Percentiles rank a stretch among this genome's conserved stretches.
These are phyloP conservation scores for Dothideomycetidae sp. DNA, from an alignment of 2,329 filamentous ascomycete genomes.

Conservation along the genomic window DNA sequence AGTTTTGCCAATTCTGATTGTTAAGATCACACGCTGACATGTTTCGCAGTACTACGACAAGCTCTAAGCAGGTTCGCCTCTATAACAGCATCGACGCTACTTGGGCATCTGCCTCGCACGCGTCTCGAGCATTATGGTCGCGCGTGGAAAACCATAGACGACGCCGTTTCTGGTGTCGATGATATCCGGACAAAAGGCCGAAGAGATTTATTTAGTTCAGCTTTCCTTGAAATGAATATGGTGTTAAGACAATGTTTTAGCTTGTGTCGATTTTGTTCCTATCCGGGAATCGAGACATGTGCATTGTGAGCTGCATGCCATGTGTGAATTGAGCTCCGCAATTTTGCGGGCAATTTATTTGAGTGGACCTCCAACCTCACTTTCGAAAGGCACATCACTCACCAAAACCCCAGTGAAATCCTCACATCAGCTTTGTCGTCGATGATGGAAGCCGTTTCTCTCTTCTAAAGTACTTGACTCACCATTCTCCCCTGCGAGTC, in stretches of 20 bases:
- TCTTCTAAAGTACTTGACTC: too few relatives aligned
- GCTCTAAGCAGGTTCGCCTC: constrained; percentile 49
- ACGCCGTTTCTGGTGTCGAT: constrained; percentile 2
- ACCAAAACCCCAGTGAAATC: too few relatives aligned
- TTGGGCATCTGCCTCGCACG: background rate
- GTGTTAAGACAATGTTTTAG: too few relatives aligned
- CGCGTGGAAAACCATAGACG: constrained; percentile 5
- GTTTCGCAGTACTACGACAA: constrained; percentile 85
- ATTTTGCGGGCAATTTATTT: too few relatives aligned
- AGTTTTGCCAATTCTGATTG: constrained; percentile 35
- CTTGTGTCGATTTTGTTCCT: background rate
- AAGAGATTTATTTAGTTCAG: constrained; percentile 7
- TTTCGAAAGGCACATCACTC: too few relatives aligned
- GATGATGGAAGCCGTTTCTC: too few relatives aligned
- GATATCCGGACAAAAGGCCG: constrained; percentile 10
- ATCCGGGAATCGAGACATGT: too few relatives aligned
- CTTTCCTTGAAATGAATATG: constrained; percentile 8
- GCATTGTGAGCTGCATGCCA: background rate
- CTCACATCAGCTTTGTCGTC: too few relatives aligned
- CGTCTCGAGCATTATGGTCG: background rate
- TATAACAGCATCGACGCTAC: background rate
- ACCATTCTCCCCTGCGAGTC: too few relatives aligned
- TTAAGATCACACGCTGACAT: constrained; percentile 23
- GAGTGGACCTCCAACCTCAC: too few relatives aligned
- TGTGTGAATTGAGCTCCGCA: too few relatives aligned